Base-by-base conservation (phyloP, 768 basidiomycete genomes). In the Lactifluus volemus region DNA sequence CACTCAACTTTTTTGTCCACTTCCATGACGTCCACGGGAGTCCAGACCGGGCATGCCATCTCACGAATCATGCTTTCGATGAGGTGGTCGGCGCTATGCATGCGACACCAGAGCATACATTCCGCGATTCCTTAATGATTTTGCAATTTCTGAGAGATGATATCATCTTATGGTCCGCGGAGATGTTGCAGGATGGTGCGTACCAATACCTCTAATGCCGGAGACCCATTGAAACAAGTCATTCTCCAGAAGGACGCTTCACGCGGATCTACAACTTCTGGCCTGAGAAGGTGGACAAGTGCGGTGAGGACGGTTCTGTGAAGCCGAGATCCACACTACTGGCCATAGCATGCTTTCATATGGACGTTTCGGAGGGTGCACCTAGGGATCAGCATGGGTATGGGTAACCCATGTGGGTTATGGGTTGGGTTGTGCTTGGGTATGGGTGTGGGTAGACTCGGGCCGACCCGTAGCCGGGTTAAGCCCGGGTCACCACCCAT, bases 61-160 rank as follows among this genome's bases (percentile, higher is more conserved):
- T 94, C 60, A 92, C 90, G 53, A 94, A 94, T 74, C 88, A 90
- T 70, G 92, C 92, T 3, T 92, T 95, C 71, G 92, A 95, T 72
- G 89, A 92, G 68, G 92, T 91, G 6, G 84, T 95, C 58, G 78
- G 81, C 4, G 65, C 64, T 17, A 64, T 68, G 36, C 58, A 64
- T 10, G 60, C 61, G n/a, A 50, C 59, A 38, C 75, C 76, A 38
- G 78, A 81, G 71, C 78, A 81, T 68, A 77, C 73, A 54, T 77
- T 82, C 73, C 81, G 82, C 70, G 91, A 93, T 74, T 89, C 92
- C 56, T 78, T 93, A 73, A 84, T 89, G 73, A 92, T 92, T 68
- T 72, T 89, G 54, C 91, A 92, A 70, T 77, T 93, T 51, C 75
- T 94, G 70, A 80, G 85, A 68, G 91, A 94, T 71, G 92, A 94